Conservation (phyloP, 164 flowering plant species). For the Tetrastigma voinierianum region DNA sequence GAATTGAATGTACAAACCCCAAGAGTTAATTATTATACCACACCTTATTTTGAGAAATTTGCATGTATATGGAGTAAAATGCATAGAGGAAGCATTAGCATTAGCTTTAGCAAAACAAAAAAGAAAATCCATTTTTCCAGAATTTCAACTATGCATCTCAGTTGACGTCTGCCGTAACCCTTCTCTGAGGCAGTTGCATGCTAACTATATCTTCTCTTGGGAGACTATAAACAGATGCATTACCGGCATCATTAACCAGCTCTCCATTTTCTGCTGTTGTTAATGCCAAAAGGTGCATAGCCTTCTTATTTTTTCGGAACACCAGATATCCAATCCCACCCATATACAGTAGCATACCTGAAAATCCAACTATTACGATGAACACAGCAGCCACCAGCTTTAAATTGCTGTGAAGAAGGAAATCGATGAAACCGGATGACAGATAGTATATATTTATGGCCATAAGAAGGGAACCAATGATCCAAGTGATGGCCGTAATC, state of each 20-base stretch:
- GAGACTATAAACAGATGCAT: slow-evolving; percentile 24
- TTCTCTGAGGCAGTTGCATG: slow-evolving; percentile 76
- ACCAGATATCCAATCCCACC: slow-evolving; percentile 72
- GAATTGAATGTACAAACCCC: too few species aligned
- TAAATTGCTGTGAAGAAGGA: slow-evolving; percentile 51
- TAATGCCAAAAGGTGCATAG: slow-evolving; percentile 43
- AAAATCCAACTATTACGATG: slow-evolving; percentile 64
- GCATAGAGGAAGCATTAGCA: too few species aligned
- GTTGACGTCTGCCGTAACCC: slow-evolving; percentile 27
- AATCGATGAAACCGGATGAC: slow-evolving; percentile 49
- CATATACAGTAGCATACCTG: slow-evolving; percentile 59
- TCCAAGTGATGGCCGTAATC: slow-evolving; percentile 77
- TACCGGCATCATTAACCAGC: slow-evolving; percentile 12
- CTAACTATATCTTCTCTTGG: slow-evolving; percentile 75
- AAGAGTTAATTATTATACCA: too few species aligned
- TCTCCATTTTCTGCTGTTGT: slow-evolving; percentile 35
- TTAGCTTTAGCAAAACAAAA: too few species aligned
- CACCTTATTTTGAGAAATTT: too few species aligned
- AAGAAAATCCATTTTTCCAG: too few species aligned
- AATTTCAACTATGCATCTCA: slow-evolving; percentile 10
- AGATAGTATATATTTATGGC: slow-evolving; percentile 73
- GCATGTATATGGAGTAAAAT: too few species aligned
- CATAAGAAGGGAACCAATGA: slow-evolving; percentile 76
- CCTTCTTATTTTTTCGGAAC: slow-evolving; percentile 49
- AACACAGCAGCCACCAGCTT: slow-evolving; percentile 35